These are phyloP conservation scores for Begonia masoniana DNA, from an alignment of 306 rosid species.

Conservation along the genomic window DNA sequence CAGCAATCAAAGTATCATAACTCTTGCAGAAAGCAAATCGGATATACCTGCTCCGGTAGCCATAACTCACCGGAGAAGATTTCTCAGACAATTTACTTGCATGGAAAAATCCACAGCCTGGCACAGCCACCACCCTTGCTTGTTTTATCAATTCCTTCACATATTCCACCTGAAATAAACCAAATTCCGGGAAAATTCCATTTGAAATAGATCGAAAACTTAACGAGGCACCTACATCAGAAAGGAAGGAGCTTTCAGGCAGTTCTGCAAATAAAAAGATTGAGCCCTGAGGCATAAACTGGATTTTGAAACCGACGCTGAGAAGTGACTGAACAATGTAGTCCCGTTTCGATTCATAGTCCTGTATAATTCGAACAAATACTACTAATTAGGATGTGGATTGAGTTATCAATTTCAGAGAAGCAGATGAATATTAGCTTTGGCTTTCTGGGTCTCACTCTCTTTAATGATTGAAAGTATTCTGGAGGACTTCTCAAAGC, in stretches of 20 bases:
- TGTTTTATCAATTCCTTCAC: slow-evolving; percentile 50
- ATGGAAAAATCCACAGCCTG: slow-evolving; percentile 13
- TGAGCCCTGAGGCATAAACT: no score
- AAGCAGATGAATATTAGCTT: no score
- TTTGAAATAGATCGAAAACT: neutral
- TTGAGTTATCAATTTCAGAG: no score
- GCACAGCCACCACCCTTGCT: slow-evolving; percentile 90
- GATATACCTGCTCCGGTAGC: slow-evolving; percentile 50
- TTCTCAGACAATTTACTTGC: slow-evolving; percentile 10
- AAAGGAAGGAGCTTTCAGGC: slow-evolving; percentile 42
- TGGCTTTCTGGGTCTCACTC: slow-evolving; percentile 20
- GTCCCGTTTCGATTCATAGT: slow-evolving; percentile 65
- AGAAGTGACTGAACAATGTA: slow-evolving; percentile 15
- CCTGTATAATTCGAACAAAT: slow-evolving; percentile 22
- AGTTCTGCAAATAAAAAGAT: slow-evolving; percentile 50
- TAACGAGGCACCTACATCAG: slow-evolving; percentile 42
- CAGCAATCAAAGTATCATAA: slow-evolving; percentile 44
- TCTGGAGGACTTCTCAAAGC: slow-evolving; percentile 62
- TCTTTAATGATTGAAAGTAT: slow-evolving; percentile 53
- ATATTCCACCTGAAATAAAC: slow-evolving; percentile 50
- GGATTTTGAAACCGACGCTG: no score
- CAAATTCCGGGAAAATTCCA: neutral
- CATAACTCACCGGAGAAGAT: slow-evolving; percentile 9
- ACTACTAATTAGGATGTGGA: no score
- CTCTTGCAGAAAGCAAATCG: slow-evolving; percentile 92